Conservation (phyloP, 208 protist genomes). For the Trypanosomatidae sp. region DNA sequence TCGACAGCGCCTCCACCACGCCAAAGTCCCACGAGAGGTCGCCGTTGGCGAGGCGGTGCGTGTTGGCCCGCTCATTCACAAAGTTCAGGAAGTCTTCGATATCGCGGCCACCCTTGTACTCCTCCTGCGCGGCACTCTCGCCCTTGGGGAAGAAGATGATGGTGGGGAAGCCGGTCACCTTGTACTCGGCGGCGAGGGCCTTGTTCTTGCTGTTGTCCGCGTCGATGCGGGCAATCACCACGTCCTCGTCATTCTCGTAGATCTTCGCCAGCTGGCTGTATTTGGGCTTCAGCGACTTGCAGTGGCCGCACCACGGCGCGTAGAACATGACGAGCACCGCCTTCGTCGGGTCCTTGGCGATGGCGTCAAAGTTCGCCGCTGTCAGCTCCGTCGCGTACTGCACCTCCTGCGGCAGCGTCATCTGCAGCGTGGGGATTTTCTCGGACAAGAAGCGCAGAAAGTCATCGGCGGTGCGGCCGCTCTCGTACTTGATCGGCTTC, state of each 20-base stretch:
- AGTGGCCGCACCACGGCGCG: conserved; percentile 85
- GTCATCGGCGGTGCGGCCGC: conserved; percentile 26
- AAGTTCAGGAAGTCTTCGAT: conserved; percentile 60
- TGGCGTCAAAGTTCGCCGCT: conserved; percentile 32
- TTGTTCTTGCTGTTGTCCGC: conserved; percentile 40
- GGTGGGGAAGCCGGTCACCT: conserved; percentile 57
- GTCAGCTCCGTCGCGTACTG: conserved; percentile 42
- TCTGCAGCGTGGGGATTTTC: conserved; percentile 18
- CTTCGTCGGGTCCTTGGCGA: conserved; percentile 44
- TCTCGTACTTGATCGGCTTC: conserved; percentile 38
- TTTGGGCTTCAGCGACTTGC: conserved; percentile 77
- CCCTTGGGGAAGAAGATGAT: conserved; percentile 66
- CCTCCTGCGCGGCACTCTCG: conserved; percentile 25
- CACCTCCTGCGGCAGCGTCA: conserved; percentile 27
- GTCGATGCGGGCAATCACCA: conserved; percentile 73
- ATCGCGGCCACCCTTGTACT: conserved; percentile 46
- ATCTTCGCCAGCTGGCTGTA: conserved; percentile 53
- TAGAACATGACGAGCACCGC: conserved; percentile 79
- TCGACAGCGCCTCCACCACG: conserved; percentile 31
- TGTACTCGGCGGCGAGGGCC: conserved; percentile 23
- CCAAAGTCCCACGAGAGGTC: conserved; percentile 49
- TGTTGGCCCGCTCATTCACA: conserved; percentile 57
- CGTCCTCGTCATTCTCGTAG: conserved; percentile 57
- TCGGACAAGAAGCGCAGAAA: conserved; percentile 49
- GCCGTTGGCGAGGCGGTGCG: conserved; percentile 46